Evolutionary conservation across 768 basidiomycete species (phyloP), one percentile per base, ranked within the genome.

Genomic region (Boletellus emodensis): DNA sequence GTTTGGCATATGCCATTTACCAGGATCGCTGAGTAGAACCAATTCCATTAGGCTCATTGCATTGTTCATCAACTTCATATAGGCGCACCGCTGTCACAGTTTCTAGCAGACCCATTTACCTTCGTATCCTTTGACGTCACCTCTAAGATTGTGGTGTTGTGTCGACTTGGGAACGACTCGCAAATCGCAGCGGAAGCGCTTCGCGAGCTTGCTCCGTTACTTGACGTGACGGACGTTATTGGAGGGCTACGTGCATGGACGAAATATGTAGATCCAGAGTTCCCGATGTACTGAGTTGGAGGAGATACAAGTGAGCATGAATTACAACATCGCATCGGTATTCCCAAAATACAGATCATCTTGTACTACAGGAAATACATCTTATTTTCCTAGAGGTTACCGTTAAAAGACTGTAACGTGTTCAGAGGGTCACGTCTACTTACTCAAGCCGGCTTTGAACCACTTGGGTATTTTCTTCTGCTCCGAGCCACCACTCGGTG

Each of bases 141-240:
- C 17, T 63, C 56, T 10, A 65, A 72, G 9, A 41, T 63, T 15
- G 83, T 83, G 52, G 71, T 96, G 15, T 68, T 96, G 24, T 98
- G 94, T 68, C 79, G 91, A 28, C 73, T 92, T 18, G 94, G 95
- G 5, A 98, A 97, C 61, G 95, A 97, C 66, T 95, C 92, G 1
- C 90, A 92, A 65, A 78, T 90, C 17, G 95, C 94, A 28, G 93
- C 83, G 0, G 74, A 82, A 33, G 71, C 69, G 8, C 59, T 62
- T 42, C 59, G 53, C 18, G 65, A 61, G 40, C n/a, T 55, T 8
- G 52, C 51, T 32, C 57, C 61, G 13, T 61, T 45, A 3, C 52
- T 62, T 6, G 58, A 71, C 33, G 71, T 88, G 15, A 80, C 72
- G 59, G 87, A 95, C 67, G 75, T 94, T 4, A 72, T 89, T 8